Conservation (phyloP, 768 basidiomycete genomes). For the Rubroboletus pulcherrimus region DNA sequence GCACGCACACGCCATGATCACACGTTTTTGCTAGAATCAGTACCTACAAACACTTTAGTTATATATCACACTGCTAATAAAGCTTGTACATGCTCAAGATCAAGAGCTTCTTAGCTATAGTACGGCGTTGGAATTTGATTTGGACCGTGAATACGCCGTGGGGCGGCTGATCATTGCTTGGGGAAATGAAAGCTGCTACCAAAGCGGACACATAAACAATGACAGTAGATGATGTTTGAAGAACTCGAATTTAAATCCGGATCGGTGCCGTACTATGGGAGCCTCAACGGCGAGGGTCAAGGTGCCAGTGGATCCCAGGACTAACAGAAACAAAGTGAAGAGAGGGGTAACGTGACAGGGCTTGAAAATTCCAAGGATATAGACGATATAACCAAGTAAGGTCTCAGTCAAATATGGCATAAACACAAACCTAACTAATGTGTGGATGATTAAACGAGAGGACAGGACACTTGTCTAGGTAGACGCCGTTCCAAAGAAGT, state of each 20-base stretch:
- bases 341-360: constrained; percentile 1
- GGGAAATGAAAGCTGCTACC: neutral
- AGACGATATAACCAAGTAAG: constrained; percentile 11
- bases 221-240: neutral
- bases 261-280: neutral
- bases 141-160: neutral
- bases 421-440: constrained; percentile 23
- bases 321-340: neutral
- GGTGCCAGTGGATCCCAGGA: neutral
- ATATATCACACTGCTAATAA: constrained; percentile 14
- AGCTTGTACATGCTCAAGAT: neutral
- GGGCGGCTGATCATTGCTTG: neutral
- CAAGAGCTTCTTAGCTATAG: neutral
- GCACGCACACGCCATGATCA: neutral
- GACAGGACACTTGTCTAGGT: constrained; percentile 23
- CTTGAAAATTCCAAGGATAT: constrained; percentile 9
- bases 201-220: neutral
- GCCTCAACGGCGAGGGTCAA: neutral
- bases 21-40: constrained; percentile 1
- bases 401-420: constrained; percentile 18
- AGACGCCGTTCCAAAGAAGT: constrained; percentile 22
- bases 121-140: neutral
- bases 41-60: constrained; percentile 21
- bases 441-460: constrained; percentile 30
- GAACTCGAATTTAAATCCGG: neutral